Base-by-base conservation (phyloP, 176 grass and related monocot species). In the Musa beccarii region DNA sequence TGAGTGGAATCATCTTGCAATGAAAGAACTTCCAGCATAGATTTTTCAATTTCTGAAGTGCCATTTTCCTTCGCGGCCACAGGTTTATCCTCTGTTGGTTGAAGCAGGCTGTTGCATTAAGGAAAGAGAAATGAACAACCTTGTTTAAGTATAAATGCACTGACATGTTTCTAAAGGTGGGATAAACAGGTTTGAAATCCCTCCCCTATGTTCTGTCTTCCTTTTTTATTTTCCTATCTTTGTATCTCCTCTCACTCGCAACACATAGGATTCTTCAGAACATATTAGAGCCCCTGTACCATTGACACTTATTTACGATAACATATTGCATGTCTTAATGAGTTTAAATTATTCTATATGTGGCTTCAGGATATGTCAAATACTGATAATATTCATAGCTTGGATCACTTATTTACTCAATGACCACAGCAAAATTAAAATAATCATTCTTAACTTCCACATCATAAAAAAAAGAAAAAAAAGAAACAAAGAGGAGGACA, bases 1-100 rank as follows among this genome's bases (percentile, higher is more conserved):
- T 29, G n/a, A n/a, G 73, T 29, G 68, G 63, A 24, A 75, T 72
- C 69, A 79, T 87, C 85, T 64, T 83, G 85, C 63, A 88, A 74
- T 10, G 81, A 88, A 69, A 88, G 73, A 57, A 84, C 86, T 75
- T 87, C 81, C 53, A 84, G 78, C 75, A 74, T 69, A 71, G 86
- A 84, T 73, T 57, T 84, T 52, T 76, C 61, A 72, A 76, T 72
- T 43, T 75, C 76, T 6, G 52, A 49, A 77, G 59, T 20, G 53
- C 51, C 74, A 69, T 77, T 73, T 63, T 81, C 76, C 69, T 87
- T 87, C 21, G 54, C 59, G 21, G 68, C 69, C 20, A 28, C 50
- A 59, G 74, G 68, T 77, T 79, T 84, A 54, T 84, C 66, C 72
- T 87, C 80, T 84, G 7, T 26, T 5, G 43, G 86, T 53, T 84